These are phyloP conservation scores for Lactifluus echinatus DNA, from an alignment of 768 basidiomycete genomes.

Conservation along the genomic window DNA sequence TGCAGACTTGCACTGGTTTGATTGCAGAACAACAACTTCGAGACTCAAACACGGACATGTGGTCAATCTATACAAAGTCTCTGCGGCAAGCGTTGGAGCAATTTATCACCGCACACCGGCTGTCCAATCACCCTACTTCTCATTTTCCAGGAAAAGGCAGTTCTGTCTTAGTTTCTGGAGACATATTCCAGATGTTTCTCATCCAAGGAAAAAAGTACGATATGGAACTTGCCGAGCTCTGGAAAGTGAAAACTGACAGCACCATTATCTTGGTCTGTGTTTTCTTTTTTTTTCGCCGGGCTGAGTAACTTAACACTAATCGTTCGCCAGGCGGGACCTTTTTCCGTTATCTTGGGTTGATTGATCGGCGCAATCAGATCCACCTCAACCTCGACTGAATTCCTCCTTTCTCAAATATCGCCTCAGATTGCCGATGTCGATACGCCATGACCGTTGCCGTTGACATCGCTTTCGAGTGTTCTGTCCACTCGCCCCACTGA, in stretches of 20 bases:
- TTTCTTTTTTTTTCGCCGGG: background rate
- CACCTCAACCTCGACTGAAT: background rate
- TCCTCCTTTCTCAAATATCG: constrained; percentile 4
- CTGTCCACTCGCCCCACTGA: background rate
- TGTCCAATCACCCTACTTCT: too few species aligned
- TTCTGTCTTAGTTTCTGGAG: too few species aligned
- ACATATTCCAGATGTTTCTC: too few species aligned
- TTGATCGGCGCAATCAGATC: background rate
- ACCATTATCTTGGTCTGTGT: constrained; percentile 3
- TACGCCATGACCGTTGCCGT: background rate
- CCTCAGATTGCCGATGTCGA: background rate
- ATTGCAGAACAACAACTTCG: background rate
- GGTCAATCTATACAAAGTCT: constrained; percentile 8
- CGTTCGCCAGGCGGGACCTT: background rate
- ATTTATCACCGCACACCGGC: too few species aligned
- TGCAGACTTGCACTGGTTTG: background rate
- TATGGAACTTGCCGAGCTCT: background rate
- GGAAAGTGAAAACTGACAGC: constrained; percentile 1
- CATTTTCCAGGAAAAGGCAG: too few species aligned
- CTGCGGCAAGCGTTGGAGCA: too few species aligned
- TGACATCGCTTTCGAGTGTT: background rate
- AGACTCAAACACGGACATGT: background rate
- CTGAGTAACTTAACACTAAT: background rate
- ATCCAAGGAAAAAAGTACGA: background rate
- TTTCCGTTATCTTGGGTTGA: constrained; percentile 1